Conservation (phyloP, 2,329 filamentous ascomycete species). For the Colletotrichum lupini region DNA sequence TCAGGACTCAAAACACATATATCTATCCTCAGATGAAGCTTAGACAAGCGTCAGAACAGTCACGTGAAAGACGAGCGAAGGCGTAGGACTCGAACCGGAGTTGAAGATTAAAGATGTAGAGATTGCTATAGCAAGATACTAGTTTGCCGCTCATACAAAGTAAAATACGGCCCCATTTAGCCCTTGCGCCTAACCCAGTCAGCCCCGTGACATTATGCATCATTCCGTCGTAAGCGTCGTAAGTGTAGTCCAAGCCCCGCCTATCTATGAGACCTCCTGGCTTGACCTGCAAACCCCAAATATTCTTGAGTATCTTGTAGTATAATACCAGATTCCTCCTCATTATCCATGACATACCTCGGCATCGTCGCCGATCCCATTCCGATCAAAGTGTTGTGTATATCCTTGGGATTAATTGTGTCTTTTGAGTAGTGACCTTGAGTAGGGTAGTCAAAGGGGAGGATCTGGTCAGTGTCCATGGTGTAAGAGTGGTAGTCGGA, state of each 20-base stretch:
- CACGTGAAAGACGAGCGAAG: not conserved
- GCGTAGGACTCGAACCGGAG: not conserved
- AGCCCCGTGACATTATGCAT: not conserved
- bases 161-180: not conserved
- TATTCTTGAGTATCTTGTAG: constrained; percentile 32
- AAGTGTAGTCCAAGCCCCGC: not conserved
- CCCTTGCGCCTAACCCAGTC: not conserved
- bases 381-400: constrained; percentile 29
- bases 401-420: constrained; percentile 32
- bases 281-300: constrained; percentile 13
- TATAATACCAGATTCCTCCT: constrained; percentile 27
- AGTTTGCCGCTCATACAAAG: not conserved
- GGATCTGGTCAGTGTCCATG: constrained; percentile 25
- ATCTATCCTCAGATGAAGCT: not conserved
- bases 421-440: constrained; percentile 27
- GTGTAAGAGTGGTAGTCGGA: constrained; percentile 33
- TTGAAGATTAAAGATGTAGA: not conserved
- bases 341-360: constrained; percentile 22
- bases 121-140: not conserved
- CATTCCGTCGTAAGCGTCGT: not conserved
- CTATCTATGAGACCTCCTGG: constrained; percentile 14
- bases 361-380: constrained; percentile 26
- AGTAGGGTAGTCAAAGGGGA: constrained; percentile 18
- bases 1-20: not conserved
- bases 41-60: not conserved